phyloP scores from a whole-genome alignment of 169 alveolate genomes.

The Babesia caballi region DNA sequence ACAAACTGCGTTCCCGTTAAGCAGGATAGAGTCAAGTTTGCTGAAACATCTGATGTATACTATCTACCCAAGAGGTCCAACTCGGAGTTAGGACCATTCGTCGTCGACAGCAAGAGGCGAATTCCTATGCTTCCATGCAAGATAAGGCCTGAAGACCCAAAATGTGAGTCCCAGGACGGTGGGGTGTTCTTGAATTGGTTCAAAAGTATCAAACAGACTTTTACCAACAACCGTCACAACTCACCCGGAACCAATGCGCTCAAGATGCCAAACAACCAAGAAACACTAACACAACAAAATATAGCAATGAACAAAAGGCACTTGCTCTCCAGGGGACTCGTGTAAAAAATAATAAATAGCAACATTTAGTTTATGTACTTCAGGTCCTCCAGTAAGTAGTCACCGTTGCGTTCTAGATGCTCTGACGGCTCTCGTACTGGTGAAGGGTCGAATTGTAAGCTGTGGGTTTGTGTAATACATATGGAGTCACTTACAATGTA shows the following conservation, averaged over 20 bases:
- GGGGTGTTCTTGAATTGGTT: slow-evolving; percentile 11
- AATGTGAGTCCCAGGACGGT: neutral
- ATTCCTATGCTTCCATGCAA: slow-evolving; percentile 28
- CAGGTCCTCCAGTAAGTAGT: slow-evolving; percentile 53
- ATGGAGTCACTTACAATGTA: slow-evolving; percentile 39
- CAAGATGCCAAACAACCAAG: slow-evolving; percentile 7
- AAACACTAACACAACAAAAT: slow-evolving; percentile 4
- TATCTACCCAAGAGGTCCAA: slow-evolving; percentile 42
- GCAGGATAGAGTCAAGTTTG: slow-evolving; percentile 42
- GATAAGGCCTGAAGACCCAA: slow-evolving; percentile 6
- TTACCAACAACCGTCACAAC: neutral
- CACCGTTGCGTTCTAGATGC: slow-evolving; percentile 16
- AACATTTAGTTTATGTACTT: slow-evolving; percentile 40
- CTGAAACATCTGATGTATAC: slow-evolving; percentile 48
- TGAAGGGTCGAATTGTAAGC: slow-evolving; percentile 67
- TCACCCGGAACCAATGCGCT: slow-evolving; percentile 16
- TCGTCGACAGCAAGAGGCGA: neutral
- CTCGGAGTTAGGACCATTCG: slow-evolving; percentile 28
- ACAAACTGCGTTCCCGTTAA: slow-evolving; percentile 13
- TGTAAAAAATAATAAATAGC: neutral
- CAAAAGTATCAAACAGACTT: slow-evolving; percentile 24
- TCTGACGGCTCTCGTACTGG: slow-evolving; percentile 56
- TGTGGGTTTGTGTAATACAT: neutral
- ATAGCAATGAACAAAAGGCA: slow-evolving; percentile 23
- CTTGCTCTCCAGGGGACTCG: slow-evolving; percentile 33